phyloP scores from a whole-genome alignment of 2,329 filamentous ascomycete genomes.

The Phialophora macrospora region DNA sequence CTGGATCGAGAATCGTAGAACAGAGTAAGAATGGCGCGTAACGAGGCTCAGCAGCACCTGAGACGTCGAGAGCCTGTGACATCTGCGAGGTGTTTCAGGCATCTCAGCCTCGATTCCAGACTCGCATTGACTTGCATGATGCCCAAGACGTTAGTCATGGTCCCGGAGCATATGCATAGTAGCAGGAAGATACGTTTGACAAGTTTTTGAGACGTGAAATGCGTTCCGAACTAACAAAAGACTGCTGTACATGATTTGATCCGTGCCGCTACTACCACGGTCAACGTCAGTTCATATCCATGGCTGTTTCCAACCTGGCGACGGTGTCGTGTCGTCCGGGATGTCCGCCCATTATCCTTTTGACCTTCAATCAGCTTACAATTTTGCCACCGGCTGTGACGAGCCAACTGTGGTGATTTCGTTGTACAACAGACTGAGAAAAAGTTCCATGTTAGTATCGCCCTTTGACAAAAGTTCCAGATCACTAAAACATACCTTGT shows the following conservation, averaged over 20 bases:
- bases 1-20: neutral
- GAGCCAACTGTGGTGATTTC: slow-evolving; percentile 79
- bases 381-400: slow-evolving; percentile 60
- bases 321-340: neutral
- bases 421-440: slow-evolving; percentile 76
- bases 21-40: neutral
- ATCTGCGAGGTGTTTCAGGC: neutral
- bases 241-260: neutral
- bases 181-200: neutral
- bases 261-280: neutral
- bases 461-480: slow-evolving; percentile 23
- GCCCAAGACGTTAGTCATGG: neutral
- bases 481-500: slow-evolving; percentile 66
- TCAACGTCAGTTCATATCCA: neutral
- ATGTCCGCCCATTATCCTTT: neutral
- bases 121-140: neutral
- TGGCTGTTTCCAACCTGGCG: neutral
- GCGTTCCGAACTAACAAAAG: neutral
- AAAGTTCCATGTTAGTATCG: slow-evolving; percentile 26
- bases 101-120: neutral
- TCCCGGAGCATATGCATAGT: too few species aligned
- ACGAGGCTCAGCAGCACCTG: neutral
- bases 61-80: neutral
- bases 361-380: slow-evolving; percentile 47
- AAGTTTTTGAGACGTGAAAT: too few species aligned